Percentiles rank a stretch among this genome's conserved stretches.
Evolutionary conservation across 805 yeast species (phyloP).

Genomic region (Hanseniaspora guilliermondii): DNA sequence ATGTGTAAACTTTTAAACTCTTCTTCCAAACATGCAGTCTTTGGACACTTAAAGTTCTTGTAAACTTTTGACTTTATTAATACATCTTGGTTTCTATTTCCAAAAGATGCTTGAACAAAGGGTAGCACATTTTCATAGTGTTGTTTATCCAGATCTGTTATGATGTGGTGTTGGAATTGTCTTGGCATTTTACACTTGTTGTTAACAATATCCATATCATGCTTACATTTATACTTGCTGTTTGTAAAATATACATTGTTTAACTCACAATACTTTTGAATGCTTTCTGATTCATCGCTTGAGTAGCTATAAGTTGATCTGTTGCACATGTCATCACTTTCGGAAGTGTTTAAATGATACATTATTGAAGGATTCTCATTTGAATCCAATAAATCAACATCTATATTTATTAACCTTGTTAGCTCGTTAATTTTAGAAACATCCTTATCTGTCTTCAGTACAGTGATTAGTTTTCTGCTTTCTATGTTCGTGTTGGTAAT

Average conservation of each 20-base stretch:
- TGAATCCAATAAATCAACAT: not conserved
- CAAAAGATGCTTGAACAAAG: not conserved
- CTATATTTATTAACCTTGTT: not conserved
- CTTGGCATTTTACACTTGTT: conserved; percentile 16
- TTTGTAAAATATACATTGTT: not conserved
- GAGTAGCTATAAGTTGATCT: not conserved
- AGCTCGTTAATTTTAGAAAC: not conserved
- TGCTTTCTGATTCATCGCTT: not conserved
- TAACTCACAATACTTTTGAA: not conserved
- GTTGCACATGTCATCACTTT: not conserved
- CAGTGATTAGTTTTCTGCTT: not conserved
- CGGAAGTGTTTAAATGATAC: not conserved
- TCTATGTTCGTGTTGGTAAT: not conserved
- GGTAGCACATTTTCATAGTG: conserved; percentile 3
- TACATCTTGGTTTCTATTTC: not conserved
- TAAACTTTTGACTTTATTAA: conserved; percentile 15
- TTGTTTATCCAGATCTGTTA: conserved; percentile 15
- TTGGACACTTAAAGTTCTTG: conserved; percentile 18
- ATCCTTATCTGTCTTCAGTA: not conserved
- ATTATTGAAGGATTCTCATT: not conserved
- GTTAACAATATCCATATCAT: conserved; percentile 2
- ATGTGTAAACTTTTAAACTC: not conserved
- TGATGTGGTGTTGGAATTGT: conserved; percentile 19
- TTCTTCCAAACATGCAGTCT: conserved; percentile 10
- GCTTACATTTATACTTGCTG: conserved; percentile 11